Conservation (phyloP, 2,329 filamentous ascomycete species). For the Hansfordia pulvinata region DNA sequence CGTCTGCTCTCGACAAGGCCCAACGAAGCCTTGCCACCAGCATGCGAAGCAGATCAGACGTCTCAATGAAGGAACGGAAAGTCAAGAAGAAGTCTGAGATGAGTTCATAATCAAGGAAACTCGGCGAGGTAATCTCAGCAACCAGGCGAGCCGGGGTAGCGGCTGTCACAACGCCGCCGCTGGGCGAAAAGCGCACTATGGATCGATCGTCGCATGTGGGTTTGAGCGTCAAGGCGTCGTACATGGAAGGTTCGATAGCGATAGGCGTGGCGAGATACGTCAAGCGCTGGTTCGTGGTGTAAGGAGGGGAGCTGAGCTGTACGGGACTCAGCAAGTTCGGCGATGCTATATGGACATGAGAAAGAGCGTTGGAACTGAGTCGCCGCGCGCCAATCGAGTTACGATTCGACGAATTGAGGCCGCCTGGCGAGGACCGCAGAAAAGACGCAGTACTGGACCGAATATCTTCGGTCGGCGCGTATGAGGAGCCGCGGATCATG, state of each 20-base stretch:
- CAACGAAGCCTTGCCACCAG: conserved; percentile 75
- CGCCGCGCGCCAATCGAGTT: conserved; percentile 18
- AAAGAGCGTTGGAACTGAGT: conserved; percentile 23
- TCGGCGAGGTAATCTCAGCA: conserved; percentile 91
- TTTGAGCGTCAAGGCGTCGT: conserved; percentile 66
- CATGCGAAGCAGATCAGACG: conserved; percentile 65
- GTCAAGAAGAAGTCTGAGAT: conserved; percentile 97
- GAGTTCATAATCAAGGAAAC: conserved; percentile 91
- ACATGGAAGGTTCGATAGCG: conserved; percentile 61
- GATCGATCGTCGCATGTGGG: conserved; percentile 65
- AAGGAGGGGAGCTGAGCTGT: conserved; percentile 21
- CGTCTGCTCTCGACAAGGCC: conserved; percentile 69
- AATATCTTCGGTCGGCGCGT: conserved; percentile 61
- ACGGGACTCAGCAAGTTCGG: conserved; percentile 12
- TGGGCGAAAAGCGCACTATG: conserved; percentile 68
- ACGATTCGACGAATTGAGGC: conserved; percentile 16
- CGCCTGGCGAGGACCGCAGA: conserved; percentile 21
- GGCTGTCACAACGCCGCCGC: conserved; percentile 64
- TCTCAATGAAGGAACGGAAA: conserved; percentile 74
- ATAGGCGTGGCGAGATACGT: conserved; percentile 34
- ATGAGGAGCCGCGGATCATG: conserved; percentile 68
- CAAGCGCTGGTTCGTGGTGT: conserved; percentile 25
- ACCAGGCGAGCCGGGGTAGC: conserved; percentile 85
- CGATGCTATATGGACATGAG: conserved; percentile 18
- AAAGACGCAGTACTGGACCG: conserved; percentile 47